Evolutionary conservation across 176 grass and related monocot genomes (phyloP), one percentile per base, ranked within the genome.

Genomic region (Oryza australiensis): DNA sequence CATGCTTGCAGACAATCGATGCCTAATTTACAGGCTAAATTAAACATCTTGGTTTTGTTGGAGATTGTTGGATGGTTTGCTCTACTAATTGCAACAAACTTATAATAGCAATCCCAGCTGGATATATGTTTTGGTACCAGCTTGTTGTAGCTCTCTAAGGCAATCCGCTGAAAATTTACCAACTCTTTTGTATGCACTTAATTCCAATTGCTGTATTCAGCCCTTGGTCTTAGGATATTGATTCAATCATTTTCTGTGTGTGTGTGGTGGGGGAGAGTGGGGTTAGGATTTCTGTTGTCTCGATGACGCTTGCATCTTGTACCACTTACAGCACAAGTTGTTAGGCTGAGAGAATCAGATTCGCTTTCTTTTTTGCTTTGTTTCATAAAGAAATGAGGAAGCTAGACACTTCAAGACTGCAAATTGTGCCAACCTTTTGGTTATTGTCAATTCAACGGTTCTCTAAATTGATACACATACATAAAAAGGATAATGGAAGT

Each of bases 361-460:
- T 24, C 27, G 3, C 46, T 76, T 76, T 64, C 9, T 64, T 64
- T 64, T 29, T 34, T 70, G 32, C 70, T 67, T 60, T 49, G 43
- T 80, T 84, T 76, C 40, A 57, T 66, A 76, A 65, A 76, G 38
- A 33, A 42, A 43, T 11, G 67, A 8, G 2, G 42, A 81, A 85
- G 77, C 34, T 69, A 81, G 33, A 65, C 2, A 8, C 45, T 70
- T 20, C 53, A 76, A 60, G n/a, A 60, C 46, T 49, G 15, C 46
- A 74, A 20, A 77, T 85, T 65, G 26, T 80, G 46, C 64, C 45
- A 14, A 89, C 7, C 24, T 80, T 80, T 66, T 51, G 0, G 66
- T 5, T 70, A 12, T 81, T 3, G 2, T 67, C 37, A 53, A 62
- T 55, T 13, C 16, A 20, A 26, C 30, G 48, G 10, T 76, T 76